phyloP scores from a whole-genome alignment of 306 rosid genomes.

The Castanea crenata region DNA sequence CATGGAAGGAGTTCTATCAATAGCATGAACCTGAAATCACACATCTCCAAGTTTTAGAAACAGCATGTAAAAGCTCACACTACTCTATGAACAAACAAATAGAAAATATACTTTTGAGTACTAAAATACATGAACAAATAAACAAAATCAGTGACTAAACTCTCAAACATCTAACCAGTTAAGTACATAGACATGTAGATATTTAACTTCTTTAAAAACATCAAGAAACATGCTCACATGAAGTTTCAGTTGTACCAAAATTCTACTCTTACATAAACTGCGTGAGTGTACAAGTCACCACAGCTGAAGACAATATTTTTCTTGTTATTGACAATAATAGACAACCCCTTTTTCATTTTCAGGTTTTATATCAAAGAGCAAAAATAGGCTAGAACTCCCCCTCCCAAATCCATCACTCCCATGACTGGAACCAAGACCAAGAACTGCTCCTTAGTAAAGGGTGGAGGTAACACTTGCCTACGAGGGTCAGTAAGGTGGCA shows the following conservation, averaged over 20 bases:
- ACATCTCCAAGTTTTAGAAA: constrained; percentile 23
- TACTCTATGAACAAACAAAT: constrained; percentile 14
- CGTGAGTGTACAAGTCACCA: background rate
- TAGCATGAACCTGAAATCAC: constrained; percentile 79
- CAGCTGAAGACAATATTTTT: no score
- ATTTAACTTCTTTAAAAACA: background rate
- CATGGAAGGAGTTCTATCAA: constrained; percentile 98
- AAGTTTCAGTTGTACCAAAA: background rate
- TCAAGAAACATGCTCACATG: background rate
- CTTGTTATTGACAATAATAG: no score
- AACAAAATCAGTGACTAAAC: background rate
- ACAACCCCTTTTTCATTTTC: no score
- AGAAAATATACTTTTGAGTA: background rate
- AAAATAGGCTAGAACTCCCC: background rate
- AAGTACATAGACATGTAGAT: background rate
- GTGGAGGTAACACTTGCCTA: background rate
- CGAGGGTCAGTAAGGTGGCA: background rate
- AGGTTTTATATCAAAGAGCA: background rate
- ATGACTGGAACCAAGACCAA: background rate
- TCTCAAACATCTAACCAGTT: background rate
- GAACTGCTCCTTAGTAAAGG: background rate
- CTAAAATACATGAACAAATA: background rate
- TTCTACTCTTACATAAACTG: background rate
- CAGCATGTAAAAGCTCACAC: constrained; percentile 17
- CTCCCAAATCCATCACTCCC: background rate